phyloP scores from a whole-genome alignment of 2,329 filamentous ascomycete species.

The Neonectria magnoliae region DNA sequence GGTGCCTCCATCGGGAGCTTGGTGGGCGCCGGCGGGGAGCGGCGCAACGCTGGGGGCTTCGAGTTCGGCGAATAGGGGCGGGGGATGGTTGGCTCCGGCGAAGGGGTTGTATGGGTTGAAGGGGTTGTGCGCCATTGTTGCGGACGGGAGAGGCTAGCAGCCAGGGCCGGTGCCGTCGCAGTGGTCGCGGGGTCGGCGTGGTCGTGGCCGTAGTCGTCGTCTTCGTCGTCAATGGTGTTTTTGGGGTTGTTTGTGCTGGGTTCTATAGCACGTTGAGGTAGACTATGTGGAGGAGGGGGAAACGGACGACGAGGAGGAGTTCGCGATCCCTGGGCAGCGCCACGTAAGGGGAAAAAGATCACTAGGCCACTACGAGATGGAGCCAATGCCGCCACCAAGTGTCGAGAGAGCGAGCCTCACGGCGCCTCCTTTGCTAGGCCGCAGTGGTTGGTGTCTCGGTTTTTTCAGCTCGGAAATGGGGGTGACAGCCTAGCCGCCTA shows the following conservation, averaged over 20 bases:
- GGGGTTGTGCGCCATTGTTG: conserved; percentile 28
- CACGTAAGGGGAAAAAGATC: not conserved
- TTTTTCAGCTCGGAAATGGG: not conserved
- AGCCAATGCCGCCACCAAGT: not conserved
- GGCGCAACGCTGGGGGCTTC: conserved; percentile 37
- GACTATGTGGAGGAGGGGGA: conserved; percentile 1
- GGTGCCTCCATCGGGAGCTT: conserved; percentile 34
- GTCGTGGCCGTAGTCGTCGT: not conserved
- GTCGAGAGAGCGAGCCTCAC: not conserved
- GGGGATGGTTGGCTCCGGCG: conserved; percentile 30
- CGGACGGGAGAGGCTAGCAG: conserved; percentile 2
- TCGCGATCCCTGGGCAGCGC: not conserved
- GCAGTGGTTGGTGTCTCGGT: not conserved
- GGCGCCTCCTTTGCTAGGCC: not conserved
- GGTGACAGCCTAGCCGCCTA: not conserved
- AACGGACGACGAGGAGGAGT: not conserved
- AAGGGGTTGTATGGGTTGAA: conserved; percentile 29
- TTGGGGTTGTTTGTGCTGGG: not conserved
- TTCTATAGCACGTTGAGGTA: not conserved
- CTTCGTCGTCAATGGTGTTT: not conserved
- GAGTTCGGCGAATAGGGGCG: conserved; percentile 45
- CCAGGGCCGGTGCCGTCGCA: conserved; percentile 6
- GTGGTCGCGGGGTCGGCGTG: not conserved
- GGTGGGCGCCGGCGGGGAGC: conserved; percentile 25
- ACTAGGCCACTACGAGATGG: not conserved